Conservation (phyloP, 1,139 yeast species). For the Fermentozyma sake region DNA sequence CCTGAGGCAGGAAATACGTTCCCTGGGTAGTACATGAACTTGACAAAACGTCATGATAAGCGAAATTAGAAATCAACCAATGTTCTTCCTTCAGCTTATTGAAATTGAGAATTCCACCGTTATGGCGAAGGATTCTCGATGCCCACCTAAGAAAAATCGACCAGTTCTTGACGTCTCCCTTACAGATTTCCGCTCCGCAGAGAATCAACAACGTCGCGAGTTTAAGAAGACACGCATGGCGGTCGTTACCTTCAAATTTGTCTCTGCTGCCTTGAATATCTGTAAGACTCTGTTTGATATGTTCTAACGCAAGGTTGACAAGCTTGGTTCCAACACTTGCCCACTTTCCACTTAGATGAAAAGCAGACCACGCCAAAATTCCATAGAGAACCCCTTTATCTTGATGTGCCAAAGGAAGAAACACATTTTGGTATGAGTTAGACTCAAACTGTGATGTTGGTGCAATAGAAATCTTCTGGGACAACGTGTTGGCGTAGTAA, state of each 20-base stretch:
- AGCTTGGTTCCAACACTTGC: conserved; percentile 34
- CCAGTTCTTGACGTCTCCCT: conserved; percentile 75
- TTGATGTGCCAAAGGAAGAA: conserved; percentile 70
- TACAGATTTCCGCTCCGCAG: conserved; percentile 70
- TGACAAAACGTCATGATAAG: conserved; percentile 75
- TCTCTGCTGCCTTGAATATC: conserved; percentile 13
- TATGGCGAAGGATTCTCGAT: conserved; percentile 48
- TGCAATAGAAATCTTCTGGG: conserved; percentile 58
- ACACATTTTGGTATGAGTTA: conserved; percentile 68
- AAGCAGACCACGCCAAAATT: conserved; percentile 75
- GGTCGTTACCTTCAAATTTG: conserved; percentile 13
- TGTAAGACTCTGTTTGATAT: conserved; percentile 24
- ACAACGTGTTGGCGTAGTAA: conserved; percentile 60
- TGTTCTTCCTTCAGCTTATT: conserved; percentile 55
- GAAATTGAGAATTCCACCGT: conserved; percentile 58
- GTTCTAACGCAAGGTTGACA: conserved; percentile 43
- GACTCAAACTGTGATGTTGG: conserved; percentile 50
- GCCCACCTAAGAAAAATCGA: conserved; percentile 58
- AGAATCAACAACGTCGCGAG: conserved; percentile 65
- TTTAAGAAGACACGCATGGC: conserved; percentile 33
- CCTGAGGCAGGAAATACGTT: conserved; percentile 51
- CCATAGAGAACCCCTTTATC: conserved; percentile 67
- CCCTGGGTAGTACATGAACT: conserved; percentile 54
- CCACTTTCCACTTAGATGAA: conserved; percentile 51
- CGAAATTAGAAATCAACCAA: conserved; percentile 78